Base-by-base conservation (phyloP, 2,329 filamentous ascomycete species). In the Cercospora sp. region DNA sequence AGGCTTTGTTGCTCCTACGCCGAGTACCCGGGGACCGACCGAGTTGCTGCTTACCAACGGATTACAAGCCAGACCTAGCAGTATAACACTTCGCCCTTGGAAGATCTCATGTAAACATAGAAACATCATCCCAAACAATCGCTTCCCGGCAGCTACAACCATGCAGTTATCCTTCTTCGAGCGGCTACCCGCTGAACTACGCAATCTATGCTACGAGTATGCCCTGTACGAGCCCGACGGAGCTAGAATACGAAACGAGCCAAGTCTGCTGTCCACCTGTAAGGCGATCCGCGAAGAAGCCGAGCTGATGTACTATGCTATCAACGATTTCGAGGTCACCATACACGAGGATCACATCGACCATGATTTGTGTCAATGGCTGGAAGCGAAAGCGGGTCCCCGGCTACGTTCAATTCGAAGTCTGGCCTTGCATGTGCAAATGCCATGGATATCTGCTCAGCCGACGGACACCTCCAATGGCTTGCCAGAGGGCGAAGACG, bases 301-400 rank as follows among this genome's bases (percentile, higher is more conserved):
- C 20, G 65, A 72, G 51, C 67, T 69, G 33, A 71, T 74, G 64
- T 75, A 71, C 66, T 75, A 72, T 45, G 58, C 66, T 3, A 62
- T 67, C 51, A 74, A 73, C 67, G 45, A 51, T 5, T 75, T 74
- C 64, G 65, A 63, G 4, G 48, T 42, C 12, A 57, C 36, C 13
- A 64, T 70, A 5, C 61, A 70, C 28, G 70, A 72, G 58, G 66
- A 69, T 9, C 30, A 60, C 3, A 65, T 65, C 31, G 48, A 62
- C 33, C 65, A 68, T 59, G 42, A 42, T 5, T 18, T 70, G 18
- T 72, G 68, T 42, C 18, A 53, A 28, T 72, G 70, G 70, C 67
- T 72, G 3, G 61, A 65, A 18, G 12, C 6, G 1, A 70, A 70
- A 39, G 28, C 68, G 10, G 64, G 58, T n/a, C 31, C 53, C 12